phyloP scores from a whole-genome alignment of 805 yeast genomes.

The Starmerella kuoi region DNA sequence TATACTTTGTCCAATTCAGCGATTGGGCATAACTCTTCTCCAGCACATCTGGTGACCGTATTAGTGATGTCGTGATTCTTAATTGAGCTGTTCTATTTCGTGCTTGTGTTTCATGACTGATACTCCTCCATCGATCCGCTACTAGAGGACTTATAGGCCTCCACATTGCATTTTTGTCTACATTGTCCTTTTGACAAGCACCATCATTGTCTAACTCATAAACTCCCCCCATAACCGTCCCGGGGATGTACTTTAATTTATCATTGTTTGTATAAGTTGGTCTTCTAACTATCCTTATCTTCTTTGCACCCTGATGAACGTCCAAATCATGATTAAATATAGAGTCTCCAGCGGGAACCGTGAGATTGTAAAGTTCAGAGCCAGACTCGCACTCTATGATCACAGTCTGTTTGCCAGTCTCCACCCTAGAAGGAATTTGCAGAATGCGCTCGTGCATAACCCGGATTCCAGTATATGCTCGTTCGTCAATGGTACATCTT shows the following conservation, averaged over 20 bases:
- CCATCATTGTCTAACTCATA: not conserved
- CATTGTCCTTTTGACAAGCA: not conserved
- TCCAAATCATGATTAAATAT: slow-evolving; percentile 7
- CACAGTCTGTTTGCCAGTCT: not conserved
- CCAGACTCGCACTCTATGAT: slow-evolving; percentile 11
- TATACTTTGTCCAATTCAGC: slow-evolving; percentile 1
- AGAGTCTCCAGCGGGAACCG: not conserved
- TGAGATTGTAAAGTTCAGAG: not conserved
- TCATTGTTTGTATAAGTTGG: not conserved
- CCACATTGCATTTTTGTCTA: not conserved
- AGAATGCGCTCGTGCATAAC: slow-evolving; percentile 7
- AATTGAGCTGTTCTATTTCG: not conserved
- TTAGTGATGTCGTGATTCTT: slow-evolving; percentile 3
- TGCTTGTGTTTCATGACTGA: not conserved
- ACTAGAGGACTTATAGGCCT: slow-evolving; percentile 7
- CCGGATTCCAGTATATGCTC: slow-evolving; percentile 12
- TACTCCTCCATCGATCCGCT: slow-evolving; percentile 8
- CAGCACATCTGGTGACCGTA: slow-evolving; percentile 17
- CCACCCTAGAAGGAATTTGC: not conserved
- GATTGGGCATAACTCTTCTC: slow-evolving; percentile 8
- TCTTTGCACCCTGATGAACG: not conserved
- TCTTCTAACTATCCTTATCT: slow-evolving; percentile 3
- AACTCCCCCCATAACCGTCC: slow-evolving; percentile 12
- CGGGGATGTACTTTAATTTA: slow-evolving; percentile 6
- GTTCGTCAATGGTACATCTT: slow-evolving; percentile 7